Percentiles rank a stretch among this genome's conserved stretches.
These are phyloP conservation scores for Wolfiporia cocos DNA, from an alignment of 1,284 basidiomycete species.

Conservation along the genomic window DNA sequence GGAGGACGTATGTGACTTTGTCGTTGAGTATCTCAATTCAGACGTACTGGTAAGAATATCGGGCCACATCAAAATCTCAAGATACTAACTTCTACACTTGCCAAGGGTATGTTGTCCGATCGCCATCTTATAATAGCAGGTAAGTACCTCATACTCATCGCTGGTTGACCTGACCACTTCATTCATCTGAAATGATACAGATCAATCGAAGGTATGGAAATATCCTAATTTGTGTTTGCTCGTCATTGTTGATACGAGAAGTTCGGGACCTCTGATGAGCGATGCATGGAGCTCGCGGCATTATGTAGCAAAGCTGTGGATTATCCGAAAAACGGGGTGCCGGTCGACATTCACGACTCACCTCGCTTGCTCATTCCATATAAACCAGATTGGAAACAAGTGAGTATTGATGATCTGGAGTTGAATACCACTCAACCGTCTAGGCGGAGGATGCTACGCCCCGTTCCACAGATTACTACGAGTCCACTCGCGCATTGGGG, in stretches of 20 bases:
- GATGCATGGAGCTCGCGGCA: conserved; percentile 59
- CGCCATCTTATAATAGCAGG: conserved; percentile 72
- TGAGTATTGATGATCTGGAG: neutral
- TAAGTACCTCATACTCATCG: conserved; percentile 22
- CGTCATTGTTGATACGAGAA: conserved; percentile 19
- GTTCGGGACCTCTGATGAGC: conserved; percentile 59
- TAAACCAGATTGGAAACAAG: conserved; percentile 70
- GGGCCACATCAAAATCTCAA: neutral
- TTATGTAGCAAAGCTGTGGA: conserved; percentile 69
- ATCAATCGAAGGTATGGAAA: conserved; percentile 55
- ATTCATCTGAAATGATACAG: conserved; percentile 24
- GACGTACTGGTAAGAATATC: conserved; percentile 55
- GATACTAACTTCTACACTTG: neutral
- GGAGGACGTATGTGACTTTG: conserved; percentile 74
- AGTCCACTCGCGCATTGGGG: conserved; percentile 61
- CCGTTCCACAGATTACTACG: conserved; percentile 61
- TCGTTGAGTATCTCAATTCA: conserved; percentile 79
- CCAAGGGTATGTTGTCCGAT: conserved; percentile 60
- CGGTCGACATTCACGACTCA: conserved; percentile 45
- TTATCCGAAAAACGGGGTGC: conserved; percentile 67
- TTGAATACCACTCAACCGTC: neutral
- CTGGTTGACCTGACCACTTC: neutral
- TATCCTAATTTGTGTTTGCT: neutral
- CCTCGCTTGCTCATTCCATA: conserved; percentile 48
- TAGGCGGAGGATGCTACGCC: conserved; percentile 53